Conservation (phyloP, 2,329 filamentous ascomycete genomes). For the Sphaerulina musiva region DNA sequence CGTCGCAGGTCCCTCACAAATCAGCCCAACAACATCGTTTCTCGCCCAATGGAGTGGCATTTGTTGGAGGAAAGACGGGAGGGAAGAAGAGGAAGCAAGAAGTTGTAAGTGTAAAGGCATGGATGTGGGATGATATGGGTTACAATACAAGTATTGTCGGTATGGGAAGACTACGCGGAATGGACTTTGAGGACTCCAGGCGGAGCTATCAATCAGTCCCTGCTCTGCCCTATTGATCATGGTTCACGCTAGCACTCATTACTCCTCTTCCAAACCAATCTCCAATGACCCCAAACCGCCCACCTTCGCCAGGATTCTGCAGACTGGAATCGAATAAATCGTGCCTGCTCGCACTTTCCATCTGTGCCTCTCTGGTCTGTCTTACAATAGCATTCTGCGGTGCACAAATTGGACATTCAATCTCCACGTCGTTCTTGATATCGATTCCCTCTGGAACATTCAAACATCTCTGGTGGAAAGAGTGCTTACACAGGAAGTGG, state of each 20-base stretch:
- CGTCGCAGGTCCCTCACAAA: conserved; percentile 6
- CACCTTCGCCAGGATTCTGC: conserved; percentile 57
- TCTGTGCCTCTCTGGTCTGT: conserved; percentile 77
- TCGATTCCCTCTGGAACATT: conserved; percentile 46
- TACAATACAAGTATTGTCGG: neutral
- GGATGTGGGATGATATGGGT: neutral
- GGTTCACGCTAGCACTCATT: conserved; percentile 52
- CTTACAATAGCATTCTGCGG: conserved; percentile 79
- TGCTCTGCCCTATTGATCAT: neutral
- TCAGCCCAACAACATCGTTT: conserved; percentile 6
- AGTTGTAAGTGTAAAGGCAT: neutral
- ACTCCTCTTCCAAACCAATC: conserved; percentile 94
- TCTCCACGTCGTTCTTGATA: conserved; percentile 51
- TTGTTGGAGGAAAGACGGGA: conserved; percentile 5
- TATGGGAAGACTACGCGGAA: neutral
- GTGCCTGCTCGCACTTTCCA: conserved; percentile 78
- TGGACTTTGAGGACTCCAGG: no score
- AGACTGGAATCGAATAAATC: conserved; percentile 82
- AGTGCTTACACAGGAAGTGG: conserved; percentile 95
- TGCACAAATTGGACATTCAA: conserved; percentile 82
- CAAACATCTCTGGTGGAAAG: conserved; percentile 87
- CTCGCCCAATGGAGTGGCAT: conserved; percentile 2
- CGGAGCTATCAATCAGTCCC: no score
- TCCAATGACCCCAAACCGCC: conserved; percentile 82
- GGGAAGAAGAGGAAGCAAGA: neutral